phyloP scores from a whole-genome alignment of 257 asterid genomes.

The Datura wrightii region DNA sequence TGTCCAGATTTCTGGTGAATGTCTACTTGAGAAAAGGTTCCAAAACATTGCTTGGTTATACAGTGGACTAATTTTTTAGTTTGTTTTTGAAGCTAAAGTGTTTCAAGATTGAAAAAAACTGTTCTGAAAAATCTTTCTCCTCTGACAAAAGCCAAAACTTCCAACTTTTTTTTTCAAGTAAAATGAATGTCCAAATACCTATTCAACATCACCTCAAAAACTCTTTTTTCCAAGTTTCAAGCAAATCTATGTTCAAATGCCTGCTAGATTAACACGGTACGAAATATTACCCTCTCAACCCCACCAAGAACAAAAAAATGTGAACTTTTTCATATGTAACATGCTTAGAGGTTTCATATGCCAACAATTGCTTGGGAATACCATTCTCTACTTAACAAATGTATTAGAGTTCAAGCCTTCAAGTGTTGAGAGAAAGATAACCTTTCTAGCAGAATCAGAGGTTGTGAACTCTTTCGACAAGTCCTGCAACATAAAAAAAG shows the following conservation, averaged over 20 bases:
- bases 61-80: no score
- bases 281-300: not conserved
- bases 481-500: constrained; percentile 50
- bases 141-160: no score
- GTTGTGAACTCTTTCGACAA: constrained; percentile 70
- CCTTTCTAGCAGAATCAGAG: constrained; percentile 75
- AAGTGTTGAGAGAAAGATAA: constrained; percentile 13
- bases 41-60: no score
- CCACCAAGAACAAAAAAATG: not conserved
- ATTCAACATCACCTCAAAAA: no score
- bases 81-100: no score
- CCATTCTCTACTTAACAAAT: not conserved
- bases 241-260: no score
- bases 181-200: no score
- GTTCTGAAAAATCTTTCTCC: no score
- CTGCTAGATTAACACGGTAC: not conserved
- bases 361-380: not conserved
- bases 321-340: not conserved
- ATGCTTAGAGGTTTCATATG: not conserved
- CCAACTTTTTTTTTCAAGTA: no score
- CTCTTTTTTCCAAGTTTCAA: no score
- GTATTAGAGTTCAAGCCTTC: not conserved
- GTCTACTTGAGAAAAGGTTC: not conserved
- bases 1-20: not conserved
- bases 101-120: no score